phyloP scores from a whole-genome alignment of 2,329 filamentous ascomycete species.

The Paecilomyces formosus region DNA sequence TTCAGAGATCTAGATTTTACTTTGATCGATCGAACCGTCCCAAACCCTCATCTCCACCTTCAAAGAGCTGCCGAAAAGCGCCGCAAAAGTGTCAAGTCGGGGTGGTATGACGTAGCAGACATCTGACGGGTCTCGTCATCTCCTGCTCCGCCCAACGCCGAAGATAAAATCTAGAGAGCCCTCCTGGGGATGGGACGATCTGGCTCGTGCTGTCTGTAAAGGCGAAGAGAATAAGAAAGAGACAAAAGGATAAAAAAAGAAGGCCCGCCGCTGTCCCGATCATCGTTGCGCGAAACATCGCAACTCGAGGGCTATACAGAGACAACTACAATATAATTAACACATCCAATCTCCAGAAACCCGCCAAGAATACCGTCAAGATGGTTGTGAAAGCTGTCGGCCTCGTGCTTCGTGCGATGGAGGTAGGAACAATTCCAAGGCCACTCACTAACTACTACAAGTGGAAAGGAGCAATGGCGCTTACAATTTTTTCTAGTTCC shows the following conservation, averaged over 20 bases:
- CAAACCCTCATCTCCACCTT: background rate
- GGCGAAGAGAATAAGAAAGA: background rate
- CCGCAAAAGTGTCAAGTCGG: background rate
- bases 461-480: background rate
- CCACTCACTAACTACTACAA: background rate
- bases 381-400: conserved; percentile 5
- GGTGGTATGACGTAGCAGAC: conserved; percentile 1
- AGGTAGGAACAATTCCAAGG: background rate
- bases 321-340: background rate
- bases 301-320: background rate
- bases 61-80: background rate
- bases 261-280: background rate
- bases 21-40: background rate
- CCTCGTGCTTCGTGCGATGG: conserved; percentile 6
- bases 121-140: background rate
- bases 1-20: background rate
- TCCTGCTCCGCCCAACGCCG: background rate
- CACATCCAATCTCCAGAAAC: no score
- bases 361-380: background rate
- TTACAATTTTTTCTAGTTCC: background rate
- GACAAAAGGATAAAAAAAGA: background rate
- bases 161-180: background rate
- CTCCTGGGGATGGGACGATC: background rate
- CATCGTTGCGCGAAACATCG: background rate
- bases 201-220: background rate